These are phyloP conservation scores for Annulohypoxylon truncatum DNA, from an alignment of 2,329 filamentous ascomycete genomes.

Conservation along the genomic window DNA sequence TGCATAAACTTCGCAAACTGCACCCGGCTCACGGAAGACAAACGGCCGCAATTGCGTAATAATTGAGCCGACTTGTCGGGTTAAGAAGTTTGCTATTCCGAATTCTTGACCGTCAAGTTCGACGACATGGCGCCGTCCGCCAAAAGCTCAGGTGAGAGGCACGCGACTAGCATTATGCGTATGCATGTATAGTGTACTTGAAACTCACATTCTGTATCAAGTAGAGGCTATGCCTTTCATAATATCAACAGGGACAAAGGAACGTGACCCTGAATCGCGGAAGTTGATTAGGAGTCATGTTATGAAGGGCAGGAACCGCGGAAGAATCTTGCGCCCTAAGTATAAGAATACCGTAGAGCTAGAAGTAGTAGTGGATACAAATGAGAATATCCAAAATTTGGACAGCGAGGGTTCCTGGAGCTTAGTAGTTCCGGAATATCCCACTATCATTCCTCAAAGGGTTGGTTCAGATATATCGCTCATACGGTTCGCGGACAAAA, in stretches of 20 bases:
- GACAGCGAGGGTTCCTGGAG: not conserved
- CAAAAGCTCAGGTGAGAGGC: constrained; percentile 19
- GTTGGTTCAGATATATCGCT: constrained; percentile 43
- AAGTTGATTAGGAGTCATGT: constrained; percentile 56
- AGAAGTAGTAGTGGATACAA: not conserved
- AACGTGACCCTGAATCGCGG: constrained; percentile 48
- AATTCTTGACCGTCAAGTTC: not conserved
- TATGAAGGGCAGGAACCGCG: constrained; percentile 57
- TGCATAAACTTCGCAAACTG: not conserved
- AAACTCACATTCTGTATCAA: constrained; percentile 4
- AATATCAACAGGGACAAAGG: constrained; percentile 45
- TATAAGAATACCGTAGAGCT: not conserved
- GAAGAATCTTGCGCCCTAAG: constrained; percentile 37
- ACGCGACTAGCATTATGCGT: not conserved
- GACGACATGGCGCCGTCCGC: constrained; percentile 13
- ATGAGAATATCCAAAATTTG: not conserved
- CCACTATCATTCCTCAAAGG: constrained; percentile 23
- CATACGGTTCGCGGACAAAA: constrained; percentile 44
- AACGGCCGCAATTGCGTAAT: not conserved
- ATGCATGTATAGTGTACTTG: not conserved
- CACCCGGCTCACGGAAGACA: not conserved
- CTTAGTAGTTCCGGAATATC: not conserved
- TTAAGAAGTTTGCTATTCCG: not conserved
- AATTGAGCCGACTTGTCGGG: not conserved
- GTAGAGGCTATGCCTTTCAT: constrained; percentile 47